Evolutionary conservation across 164 flowering plant genomes (phyloP).

Genomic region (Berberis thunbergii): DNA sequence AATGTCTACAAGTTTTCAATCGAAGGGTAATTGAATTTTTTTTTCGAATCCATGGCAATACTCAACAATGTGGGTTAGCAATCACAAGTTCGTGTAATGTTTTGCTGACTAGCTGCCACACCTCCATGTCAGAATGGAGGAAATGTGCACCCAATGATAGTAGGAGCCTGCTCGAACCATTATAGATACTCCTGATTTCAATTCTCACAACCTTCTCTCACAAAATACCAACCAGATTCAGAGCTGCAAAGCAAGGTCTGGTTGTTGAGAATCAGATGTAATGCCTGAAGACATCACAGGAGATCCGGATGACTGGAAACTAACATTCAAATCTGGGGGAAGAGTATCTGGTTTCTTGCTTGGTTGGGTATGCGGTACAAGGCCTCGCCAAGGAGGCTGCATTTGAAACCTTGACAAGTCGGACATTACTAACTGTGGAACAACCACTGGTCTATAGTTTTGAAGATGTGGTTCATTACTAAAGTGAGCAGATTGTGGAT

Average conservation of each 20-base stretch:
- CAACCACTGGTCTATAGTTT: slow-evolving; percentile 27
- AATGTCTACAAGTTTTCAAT: too few relatives aligned
- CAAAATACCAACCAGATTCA: slow-evolving; percentile 15
- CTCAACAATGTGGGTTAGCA: too few relatives aligned
- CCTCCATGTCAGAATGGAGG: neutral
- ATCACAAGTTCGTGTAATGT: too few relatives aligned
- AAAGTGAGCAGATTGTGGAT: slow-evolving; percentile 23
- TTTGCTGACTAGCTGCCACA: neutral
- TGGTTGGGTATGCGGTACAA: slow-evolving; percentile 39
- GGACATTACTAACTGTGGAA: slow-evolving; percentile 37
- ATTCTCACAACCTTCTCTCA: neutral
- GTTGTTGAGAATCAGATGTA: slow-evolving; percentile 75
- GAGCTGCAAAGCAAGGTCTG: slow-evolving; percentile 93
- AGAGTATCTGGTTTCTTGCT: slow-evolving; percentile 51
- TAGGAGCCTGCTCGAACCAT: neutral
- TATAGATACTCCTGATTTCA: neutral
- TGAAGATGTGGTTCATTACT: slow-evolving; percentile 34
- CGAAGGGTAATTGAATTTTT: too few relatives aligned
- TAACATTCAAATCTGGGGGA: slow-evolving; percentile 88
- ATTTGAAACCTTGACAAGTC: slow-evolving; percentile 56
- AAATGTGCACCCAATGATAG: too few relatives aligned
- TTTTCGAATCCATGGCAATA: too few relatives aligned
- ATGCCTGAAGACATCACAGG: slow-evolving; percentile 51
- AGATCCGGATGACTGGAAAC: slow-evolving; percentile 70
- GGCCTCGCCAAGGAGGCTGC: slow-evolving; percentile 50